phyloP scores from a whole-genome alignment of 1,284 basidiomycete species.

The Wallemia mellicola region DNA sequence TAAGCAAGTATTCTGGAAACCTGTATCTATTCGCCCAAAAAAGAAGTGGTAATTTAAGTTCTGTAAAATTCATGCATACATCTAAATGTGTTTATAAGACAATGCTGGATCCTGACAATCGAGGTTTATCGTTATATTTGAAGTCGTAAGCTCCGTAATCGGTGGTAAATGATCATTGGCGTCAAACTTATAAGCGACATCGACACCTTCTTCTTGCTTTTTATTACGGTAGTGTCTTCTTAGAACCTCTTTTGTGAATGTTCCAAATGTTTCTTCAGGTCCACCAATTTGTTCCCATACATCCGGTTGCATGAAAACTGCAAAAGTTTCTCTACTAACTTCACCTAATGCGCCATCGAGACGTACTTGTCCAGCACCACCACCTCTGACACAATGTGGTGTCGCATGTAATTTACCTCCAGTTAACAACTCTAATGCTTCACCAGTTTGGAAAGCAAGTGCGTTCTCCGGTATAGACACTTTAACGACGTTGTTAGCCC shows the following conservation, averaged over 20 bases:
- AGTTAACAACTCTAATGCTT: slow-evolving; percentile 63
- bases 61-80: not conserved
- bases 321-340: slow-evolving; percentile 12
- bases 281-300: slow-evolving; percentile 37
- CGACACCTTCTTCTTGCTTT: not conserved
- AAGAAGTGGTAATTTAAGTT: not conserved
- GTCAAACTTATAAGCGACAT: not conserved
- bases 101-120: not conserved
- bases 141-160: not conserved
- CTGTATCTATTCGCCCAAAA: not conserved
- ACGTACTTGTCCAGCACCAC: slow-evolving; percentile 2
- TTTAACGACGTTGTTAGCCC: slow-evolving; percentile 39
- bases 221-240: slow-evolving; percentile 33
- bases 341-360: not conserved
- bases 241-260: slow-evolving; percentile 57
- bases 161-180: not conserved
- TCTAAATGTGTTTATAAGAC: not conserved
- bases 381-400: slow-evolving; percentile 37
- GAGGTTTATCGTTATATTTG: not conserved
- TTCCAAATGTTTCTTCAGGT: slow-evolving; percentile 42
- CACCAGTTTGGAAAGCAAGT: slow-evolving; percentile 73
- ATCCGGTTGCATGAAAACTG: slow-evolving; percentile 76
- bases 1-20: not conserved
- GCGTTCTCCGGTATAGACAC: slow-evolving; percentile 51
- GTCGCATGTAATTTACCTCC: slow-evolving; percentile 20